Conservation (phyloP, 2,329 filamentous ascomycete genomes). For the Diaporthe vexans region DNA sequence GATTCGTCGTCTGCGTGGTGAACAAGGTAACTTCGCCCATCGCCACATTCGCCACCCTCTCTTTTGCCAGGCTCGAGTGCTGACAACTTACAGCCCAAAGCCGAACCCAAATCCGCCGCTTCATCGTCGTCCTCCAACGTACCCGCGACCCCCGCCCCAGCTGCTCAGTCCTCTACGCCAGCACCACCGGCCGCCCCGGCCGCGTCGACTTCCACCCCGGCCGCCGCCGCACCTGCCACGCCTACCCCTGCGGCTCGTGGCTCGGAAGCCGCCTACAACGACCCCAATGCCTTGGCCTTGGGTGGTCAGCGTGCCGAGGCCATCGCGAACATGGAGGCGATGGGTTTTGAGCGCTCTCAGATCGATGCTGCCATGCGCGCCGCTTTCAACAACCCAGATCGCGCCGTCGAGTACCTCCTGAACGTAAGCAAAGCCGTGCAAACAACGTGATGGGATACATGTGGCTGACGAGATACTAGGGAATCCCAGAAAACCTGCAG, state of each 20-base stretch:
- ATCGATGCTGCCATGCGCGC: constrained; percentile 96
- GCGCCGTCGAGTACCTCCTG: constrained; percentile 95
- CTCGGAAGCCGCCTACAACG: constrained; percentile 67
- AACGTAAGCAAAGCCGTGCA: constrained; percentile 69
- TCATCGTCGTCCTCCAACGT: constrained; percentile 71
- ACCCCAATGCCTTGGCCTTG: constrained; percentile 87
- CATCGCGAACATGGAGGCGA: constrained; percentile 93
- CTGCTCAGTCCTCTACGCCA: constrained; percentile 62
- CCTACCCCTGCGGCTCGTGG: constrained; percentile 64
- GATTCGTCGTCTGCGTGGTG: constrained; percentile 98
- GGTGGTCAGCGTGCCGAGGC: constrained; percentile 86
- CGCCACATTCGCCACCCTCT: constrained; percentile 11
- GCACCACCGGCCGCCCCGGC: constrained; percentile 65
- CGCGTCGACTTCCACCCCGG: constrained; percentile 59
- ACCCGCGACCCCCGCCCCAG: constrained; percentile 73
- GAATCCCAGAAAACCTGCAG: constrained; percentile 89
- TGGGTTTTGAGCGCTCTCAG: constrained; percentile 91
- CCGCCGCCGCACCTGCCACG: constrained; percentile 63
- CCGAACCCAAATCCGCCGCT: constrained; percentile 64
- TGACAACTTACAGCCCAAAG: constrained; percentile 74
- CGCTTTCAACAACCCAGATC: constrained; percentile 96
- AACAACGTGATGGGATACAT: background rate
- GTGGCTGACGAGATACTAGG: constrained; percentile 63
- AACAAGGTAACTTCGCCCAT: constrained; percentile 78
- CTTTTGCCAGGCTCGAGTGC: constrained; percentile 37